A percentile compares a stretch with the other conserved stretches of the same genome.
phyloP scores from a whole-genome alignment of 495 filamentous ascomycete species.

The Penicillium coprophilum region DNA sequence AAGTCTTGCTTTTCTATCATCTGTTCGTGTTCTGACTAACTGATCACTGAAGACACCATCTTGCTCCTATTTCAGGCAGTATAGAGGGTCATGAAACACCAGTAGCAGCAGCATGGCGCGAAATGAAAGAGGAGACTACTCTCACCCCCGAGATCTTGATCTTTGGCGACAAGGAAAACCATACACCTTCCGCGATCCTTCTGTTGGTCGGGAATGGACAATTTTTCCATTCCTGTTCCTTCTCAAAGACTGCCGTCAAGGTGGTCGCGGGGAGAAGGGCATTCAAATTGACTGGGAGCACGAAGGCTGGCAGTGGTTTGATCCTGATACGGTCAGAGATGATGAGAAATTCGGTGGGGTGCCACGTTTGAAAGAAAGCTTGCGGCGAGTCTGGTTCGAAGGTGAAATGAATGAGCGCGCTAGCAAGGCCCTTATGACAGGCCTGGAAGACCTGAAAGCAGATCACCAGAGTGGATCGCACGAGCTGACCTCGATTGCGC shows the following conservation, averaged over 20 bases:
- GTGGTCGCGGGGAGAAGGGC: constrained; percentile 30
- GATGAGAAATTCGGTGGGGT: constrained; percentile 49
- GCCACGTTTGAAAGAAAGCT: constrained; percentile 54
- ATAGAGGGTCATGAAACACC: constrained; percentile 55
- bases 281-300: constrained; percentile 67
- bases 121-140: constrained; percentile 61
- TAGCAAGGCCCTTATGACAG: constrained; percentile 41
- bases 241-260: constrained; percentile 37
- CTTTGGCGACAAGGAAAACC: constrained; percentile 58
- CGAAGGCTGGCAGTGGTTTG: constrained; percentile 55
- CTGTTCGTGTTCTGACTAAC: not conserved
- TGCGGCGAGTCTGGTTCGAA: constrained; percentile 59
- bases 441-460: constrained; percentile 45
- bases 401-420: constrained; percentile 40
- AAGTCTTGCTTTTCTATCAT: not conserved
- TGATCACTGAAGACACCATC: constrained; percentile 41
- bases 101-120: constrained; percentile 57
- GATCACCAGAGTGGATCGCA: constrained; percentile 59
- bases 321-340: constrained; percentile 44
- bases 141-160: constrained; percentile 46
- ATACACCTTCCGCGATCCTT: constrained; percentile 55
- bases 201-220: constrained; percentile 58
- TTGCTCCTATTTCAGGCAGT: constrained; percentile 60
- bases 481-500: constrained; percentile 52
- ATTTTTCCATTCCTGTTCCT: constrained; percentile 62